Conservation (phyloP, 805 yeast species). For the Schwanniomyces vanrijiae region DNA sequence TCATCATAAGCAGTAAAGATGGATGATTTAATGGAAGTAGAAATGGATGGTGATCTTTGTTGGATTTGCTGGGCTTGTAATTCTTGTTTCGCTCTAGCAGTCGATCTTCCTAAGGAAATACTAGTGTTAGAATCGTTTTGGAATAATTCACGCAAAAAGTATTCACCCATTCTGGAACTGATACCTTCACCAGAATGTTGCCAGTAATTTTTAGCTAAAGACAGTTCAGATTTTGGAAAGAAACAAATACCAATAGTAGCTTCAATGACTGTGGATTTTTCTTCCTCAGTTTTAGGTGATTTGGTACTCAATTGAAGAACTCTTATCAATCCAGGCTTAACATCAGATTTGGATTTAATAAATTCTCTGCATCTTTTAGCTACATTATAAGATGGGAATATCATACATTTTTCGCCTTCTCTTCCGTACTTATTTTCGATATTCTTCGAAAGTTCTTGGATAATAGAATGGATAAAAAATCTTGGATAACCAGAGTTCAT, state of each 20-base stretch:
- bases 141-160: conserved; percentile 63
- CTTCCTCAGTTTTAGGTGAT: conserved; percentile 60
- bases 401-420: conserved; percentile 69
- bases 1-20: conserved; percentile 23
- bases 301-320: conserved; percentile 74
- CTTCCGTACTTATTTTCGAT: conserved; percentile 74
- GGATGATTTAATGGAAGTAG: conserved; percentile 23
- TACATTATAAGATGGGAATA: conserved; percentile 73
- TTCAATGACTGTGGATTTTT: conserved; percentile 58
- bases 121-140: conserved; percentile 10
- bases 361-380: conserved; percentile 87
- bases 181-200: conserved; percentile 98
- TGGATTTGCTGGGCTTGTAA: conserved; percentile 34
- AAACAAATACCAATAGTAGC: conserved; percentile 79
- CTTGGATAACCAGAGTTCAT: conserved; percentile 92
- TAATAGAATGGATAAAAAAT: conserved; percentile 66
- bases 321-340: conserved; percentile 42
- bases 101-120: background rate
- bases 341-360: conserved; percentile 46
- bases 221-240: conserved; percentile 57
- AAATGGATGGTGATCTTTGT: conserved; percentile 31
- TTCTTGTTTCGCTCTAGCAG: conserved; percentile 26
- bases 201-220: conserved; percentile 86
- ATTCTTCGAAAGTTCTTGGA: conserved; percentile 53
- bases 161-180: conserved; percentile 87